These are phyloP conservation scores for Ogataea dorogensis DNA, from an alignment of 805 yeast genomes.

Conservation along the genomic window DNA sequence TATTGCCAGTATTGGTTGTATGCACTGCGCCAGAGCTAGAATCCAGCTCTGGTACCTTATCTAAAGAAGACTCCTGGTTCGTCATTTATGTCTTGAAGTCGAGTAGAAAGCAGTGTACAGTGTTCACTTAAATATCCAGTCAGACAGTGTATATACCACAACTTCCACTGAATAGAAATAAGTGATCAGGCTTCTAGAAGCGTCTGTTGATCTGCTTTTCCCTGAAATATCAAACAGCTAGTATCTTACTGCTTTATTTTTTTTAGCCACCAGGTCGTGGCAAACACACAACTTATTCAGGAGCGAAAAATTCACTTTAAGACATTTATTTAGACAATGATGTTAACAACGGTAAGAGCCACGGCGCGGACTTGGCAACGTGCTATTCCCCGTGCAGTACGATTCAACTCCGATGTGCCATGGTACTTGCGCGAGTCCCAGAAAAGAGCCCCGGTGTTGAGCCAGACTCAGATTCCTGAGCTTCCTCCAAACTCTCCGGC, in stretches of 20 bases:
- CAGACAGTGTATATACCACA: too few relatives aligned
- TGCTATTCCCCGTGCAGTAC: background rate
- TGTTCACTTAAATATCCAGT: too few relatives aligned
- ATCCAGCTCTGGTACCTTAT: slow-evolving; percentile 8
- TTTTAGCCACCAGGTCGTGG: slow-evolving; percentile 6
- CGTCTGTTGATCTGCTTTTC: too few relatives aligned
- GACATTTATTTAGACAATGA: background rate
- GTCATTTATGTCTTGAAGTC: slow-evolving; percentile 4
- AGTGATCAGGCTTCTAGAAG: too few relatives aligned
- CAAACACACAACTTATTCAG: background rate
- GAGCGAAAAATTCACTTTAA: slow-evolving; percentile 1
- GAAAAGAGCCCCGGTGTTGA: slow-evolving; percentile 19
- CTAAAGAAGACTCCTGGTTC: slow-evolving; percentile 9
- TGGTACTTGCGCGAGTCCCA: slow-evolving; percentile 37
- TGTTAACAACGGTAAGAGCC: background rate
- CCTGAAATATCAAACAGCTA: too few relatives aligned
- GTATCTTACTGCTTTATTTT: slow-evolving; percentile 10
- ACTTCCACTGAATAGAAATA: too few relatives aligned
- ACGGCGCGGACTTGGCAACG: background rate
- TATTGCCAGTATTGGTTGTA: slow-evolving; percentile 1
- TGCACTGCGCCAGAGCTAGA: slow-evolving; percentile 5
- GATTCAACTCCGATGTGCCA: slow-evolving; percentile 20
- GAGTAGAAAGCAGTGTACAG: too few relatives aligned
- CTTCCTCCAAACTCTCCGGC: slow-evolving; percentile 62
- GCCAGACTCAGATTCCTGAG: slow-evolving; percentile 44